Base-by-base conservation (phyloP, 192 early-diverging fungal genomes). In the Obelidium mucronatum region DNA sequence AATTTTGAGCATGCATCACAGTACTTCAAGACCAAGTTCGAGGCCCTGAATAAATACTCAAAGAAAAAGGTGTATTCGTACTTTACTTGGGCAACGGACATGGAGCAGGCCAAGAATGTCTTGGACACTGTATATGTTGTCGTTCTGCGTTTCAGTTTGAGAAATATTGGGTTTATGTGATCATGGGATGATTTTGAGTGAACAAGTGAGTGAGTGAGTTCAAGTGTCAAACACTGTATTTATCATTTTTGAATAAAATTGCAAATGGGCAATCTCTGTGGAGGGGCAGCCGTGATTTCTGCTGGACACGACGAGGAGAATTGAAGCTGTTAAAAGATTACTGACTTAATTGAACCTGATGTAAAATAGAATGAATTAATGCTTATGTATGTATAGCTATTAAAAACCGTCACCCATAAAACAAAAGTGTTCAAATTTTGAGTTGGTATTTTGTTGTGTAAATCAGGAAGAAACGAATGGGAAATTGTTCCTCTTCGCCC, bases 31-130 rank as follows among this genome's bases (percentile, higher is more conserved):
- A 65, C 78, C 3, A 64, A 73, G 51, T 85, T 87, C 73, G 28
- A 77, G 31, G 67, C 56, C 8, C 55, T 85, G 31, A 87, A 87
- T 79, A 54, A 75, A 51, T 67, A 34, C 56, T 36, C 69, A 37
- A 71, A 80, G 39, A 85, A 80, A 67, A 85, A 85, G 74, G 74
- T 88, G 19, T 88, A 90, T 76, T 74, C 82, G 24, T 87, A 90
- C 64, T 89, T 83, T 56, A 89, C 87, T 17, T 89, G 83, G 59
- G 88, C 88, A 6, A 90, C 87, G 17, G 87, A 90, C 73, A 90
- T 87, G 11, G 82, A 69, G 30, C 85, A 89, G 65, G 81, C 88
- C 63, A 70, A 77, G 63, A 83, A 81, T 65, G 86, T 88, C 24
- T 67, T 77, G 4, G 53, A 39, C 17, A 71, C 76, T 15, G 76